Conservation (phyloP, 345 rosid genomes). For the Salix caprea region DNA sequence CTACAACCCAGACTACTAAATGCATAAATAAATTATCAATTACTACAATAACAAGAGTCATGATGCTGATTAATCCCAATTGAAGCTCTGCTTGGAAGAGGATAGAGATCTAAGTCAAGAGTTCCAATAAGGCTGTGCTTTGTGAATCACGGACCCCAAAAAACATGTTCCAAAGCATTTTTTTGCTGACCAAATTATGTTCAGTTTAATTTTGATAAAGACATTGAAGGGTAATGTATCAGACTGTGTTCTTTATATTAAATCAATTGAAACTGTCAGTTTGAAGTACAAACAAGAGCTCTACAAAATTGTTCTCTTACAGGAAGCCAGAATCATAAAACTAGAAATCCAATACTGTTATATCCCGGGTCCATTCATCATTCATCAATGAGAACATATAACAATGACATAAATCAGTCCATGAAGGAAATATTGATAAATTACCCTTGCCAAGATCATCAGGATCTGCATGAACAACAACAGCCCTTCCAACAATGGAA, state of each 20-base stretch:
- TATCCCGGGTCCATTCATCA: background rate
- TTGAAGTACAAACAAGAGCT: background rate
- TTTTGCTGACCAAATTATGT: background rate
- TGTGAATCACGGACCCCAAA: background rate
- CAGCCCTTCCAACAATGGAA: slow-evolving; percentile 86
- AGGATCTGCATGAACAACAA: slow-evolving; percentile 88
- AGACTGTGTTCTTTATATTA: background rate
- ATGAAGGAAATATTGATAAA: background rate
- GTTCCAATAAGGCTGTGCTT: background rate
- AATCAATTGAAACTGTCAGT: background rate
- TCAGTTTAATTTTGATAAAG: background rate
- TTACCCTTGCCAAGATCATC: slow-evolving; percentile 98
- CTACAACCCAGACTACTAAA: background rate
- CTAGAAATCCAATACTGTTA: background rate
- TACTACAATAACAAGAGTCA: background rate
- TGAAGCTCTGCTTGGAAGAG: background rate
- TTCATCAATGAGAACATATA: background rate
- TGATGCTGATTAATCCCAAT: background rate
- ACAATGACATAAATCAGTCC: background rate
- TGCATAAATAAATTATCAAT: background rate
- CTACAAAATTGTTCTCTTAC: background rate
- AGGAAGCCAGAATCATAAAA: background rate
- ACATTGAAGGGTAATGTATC: too few relatives aligned
- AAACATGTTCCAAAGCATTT: background rate
- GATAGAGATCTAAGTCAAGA: background rate